These are phyloP conservation scores for Escallonia herrerae DNA, from an alignment of 129 eudicot species.

Conservation along the genomic window DNA sequence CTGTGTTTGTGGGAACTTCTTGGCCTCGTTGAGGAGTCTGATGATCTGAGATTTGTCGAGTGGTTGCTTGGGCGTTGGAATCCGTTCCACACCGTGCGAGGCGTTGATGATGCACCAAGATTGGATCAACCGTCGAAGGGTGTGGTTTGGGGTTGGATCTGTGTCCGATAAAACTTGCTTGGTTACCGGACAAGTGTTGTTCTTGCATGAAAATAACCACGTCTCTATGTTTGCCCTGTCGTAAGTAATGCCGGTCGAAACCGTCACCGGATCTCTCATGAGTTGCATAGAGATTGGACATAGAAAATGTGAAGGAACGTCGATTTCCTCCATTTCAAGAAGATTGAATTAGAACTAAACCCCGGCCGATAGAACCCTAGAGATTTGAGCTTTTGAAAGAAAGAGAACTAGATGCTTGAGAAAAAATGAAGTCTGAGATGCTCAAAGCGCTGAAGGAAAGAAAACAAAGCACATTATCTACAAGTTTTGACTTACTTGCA, in stretches of 20 bases:
- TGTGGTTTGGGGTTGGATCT: slow-evolving; percentile 78
- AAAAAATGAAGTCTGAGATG: background rate
- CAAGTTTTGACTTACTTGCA: slow-evolving; percentile 4
- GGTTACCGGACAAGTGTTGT: slow-evolving; percentile 63
- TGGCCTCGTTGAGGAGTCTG: slow-evolving; percentile 48
- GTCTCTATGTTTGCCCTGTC: slow-evolving; percentile 64
- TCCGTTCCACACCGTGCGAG: slow-evolving; percentile 28
- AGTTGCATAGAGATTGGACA: slow-evolving; percentile 92
- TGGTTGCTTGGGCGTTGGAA: slow-evolving; percentile 49
- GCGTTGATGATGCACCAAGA: slow-evolving; percentile 70
- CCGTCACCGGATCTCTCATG: slow-evolving; percentile 84
- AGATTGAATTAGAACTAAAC: background rate
- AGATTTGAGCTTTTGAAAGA: background rate
- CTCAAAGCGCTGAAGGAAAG: background rate
- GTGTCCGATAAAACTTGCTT: slow-evolving; percentile 35
- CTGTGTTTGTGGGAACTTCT: slow-evolving; percentile 20
- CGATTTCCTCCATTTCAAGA: slow-evolving; percentile 38
- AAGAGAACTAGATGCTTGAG: background rate
- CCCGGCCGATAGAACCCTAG: background rate
- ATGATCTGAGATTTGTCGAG: slow-evolving; percentile 32
- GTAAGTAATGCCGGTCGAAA: slow-evolving; percentile 78
- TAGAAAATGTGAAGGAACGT: slow-evolving; percentile 64
- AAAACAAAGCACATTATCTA: background rate
- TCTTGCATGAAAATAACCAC: slow-evolving; percentile 57
- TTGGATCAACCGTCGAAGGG: slow-evolving; percentile 75